Base-by-base conservation (phyloP, 768 basidiomycete genomes). In the Scleroderma citrinum region DNA sequence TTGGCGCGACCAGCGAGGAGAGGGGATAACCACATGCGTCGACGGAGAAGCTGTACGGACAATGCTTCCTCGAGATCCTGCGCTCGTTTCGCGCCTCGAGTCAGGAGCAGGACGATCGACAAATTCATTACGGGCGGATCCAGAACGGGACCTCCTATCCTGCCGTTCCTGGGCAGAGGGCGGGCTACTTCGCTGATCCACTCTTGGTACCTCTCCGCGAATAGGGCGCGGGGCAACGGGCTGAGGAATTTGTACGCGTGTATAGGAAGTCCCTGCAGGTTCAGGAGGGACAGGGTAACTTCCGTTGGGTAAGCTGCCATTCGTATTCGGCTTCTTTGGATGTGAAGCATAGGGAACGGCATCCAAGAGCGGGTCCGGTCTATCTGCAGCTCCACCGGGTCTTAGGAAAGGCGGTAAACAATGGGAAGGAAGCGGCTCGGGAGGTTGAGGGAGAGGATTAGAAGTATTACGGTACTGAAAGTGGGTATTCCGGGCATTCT, bases 401-500 rank as follows among this genome's bases (percentile, higher is more conserved):
- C 71, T 68, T 16, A 68, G 65, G 45, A 76, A 72, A 11, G 69
- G 44, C 11, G 76, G 73, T 17, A 77, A 65, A 35, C 69, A 66
- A 21, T 76, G 73, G 10, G 74, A 62, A 8, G 75, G 69, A 7
- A 80, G 60, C 3, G 77, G 80, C 48, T 76, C 72, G 12, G 80
- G 80, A n/a, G 80, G 80, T 36, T 67, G 61, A 20, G 80, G 80
- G 17, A 82, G 71, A 4, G 81, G 81, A 56, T 81, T 81, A 32
- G 61, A 59, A 44, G 59, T 57, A 50, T 69, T 64, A 44, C 56
- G 66, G 55, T 56, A 65, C 37, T 57, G 62, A 5, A 58, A 56
- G 34, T 65, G 56, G 39, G 63, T 60, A 11, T 62, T 52, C 14
- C 66, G 67, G 48, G 16, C 10, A 10, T 42, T 42, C 40, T 29